These are phyloP conservation scores for Fusarium tricinctum DNA, from an alignment of 2,329 filamentous ascomycete species.

Conservation along the genomic window DNA sequence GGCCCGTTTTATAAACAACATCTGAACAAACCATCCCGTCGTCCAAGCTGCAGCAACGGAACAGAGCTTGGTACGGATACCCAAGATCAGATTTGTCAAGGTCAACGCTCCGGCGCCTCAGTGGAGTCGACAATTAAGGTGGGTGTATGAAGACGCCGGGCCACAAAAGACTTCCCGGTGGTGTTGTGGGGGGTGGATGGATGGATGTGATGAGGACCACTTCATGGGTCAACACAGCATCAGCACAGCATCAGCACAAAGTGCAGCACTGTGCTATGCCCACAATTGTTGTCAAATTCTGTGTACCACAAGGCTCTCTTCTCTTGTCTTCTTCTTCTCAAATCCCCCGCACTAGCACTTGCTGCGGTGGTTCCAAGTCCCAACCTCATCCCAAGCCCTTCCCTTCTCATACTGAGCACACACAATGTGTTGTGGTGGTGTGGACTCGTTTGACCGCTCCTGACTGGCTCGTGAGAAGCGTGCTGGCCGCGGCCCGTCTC, in stretches of 20 bases:
- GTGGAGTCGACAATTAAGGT: constrained; percentile 38
- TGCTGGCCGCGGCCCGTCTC: constrained; percentile 32
- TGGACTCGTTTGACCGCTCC: constrained; percentile 34
- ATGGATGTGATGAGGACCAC: constrained; percentile 29
- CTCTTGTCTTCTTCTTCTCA: background rate
- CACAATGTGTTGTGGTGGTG: constrained; percentile 25
- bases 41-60: constrained; percentile 7
- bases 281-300: constrained; percentile 7
- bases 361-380: constrained; percentile 26
- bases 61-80: constrained; percentile 7
- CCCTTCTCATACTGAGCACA: background rate
- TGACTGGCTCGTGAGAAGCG: constrained; percentile 38
- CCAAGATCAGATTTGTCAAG: constrained; percentile 47
- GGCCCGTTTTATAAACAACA: constrained; percentile 51
- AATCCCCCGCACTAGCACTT: constrained; percentile 11
- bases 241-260: constrained; percentile 19
- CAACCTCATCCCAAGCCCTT: background rate
- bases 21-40: constrained; percentile 1
- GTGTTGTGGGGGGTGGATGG: constrained; percentile 24
- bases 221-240: constrained; percentile 30
- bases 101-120: constrained; percentile 40
- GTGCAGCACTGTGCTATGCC: constrained; percentile 22
- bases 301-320: constrained; percentile 27
- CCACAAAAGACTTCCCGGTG: constrained; percentile 34
- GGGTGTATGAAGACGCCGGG: constrained; percentile 21